These are phyloP conservation scores for Mycena epipterygia DNA, from an alignment of 768 basidiomycete genomes.

Conservation along the genomic window DNA sequence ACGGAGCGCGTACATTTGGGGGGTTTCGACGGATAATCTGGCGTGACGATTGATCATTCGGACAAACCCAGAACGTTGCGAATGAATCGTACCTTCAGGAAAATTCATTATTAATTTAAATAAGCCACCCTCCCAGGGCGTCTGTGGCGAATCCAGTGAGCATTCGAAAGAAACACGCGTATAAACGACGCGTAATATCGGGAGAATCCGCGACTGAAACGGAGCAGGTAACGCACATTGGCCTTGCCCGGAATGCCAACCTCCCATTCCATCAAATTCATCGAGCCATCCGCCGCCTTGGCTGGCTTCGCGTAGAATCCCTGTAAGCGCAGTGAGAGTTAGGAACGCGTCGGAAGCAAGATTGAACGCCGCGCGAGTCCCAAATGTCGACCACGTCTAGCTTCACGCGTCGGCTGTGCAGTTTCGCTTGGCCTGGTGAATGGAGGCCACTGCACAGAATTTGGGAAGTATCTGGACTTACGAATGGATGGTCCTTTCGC, in stretches of 20 bases:
- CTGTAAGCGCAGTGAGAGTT: conserved; percentile 56
- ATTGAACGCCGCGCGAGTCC: background rate
- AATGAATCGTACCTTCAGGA: conserved; percentile 83
- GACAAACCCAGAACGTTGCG: background rate
- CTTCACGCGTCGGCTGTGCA: conserved; percentile 6
- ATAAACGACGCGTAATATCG: conserved; percentile 36
- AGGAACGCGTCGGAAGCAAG: background rate
- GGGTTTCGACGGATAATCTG: conserved; percentile 96
- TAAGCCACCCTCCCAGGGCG: conserved; percentile 96
- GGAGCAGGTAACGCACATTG: conserved; percentile 68
- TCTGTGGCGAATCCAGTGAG: conserved; percentile 63
- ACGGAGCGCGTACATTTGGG: conserved; percentile 77
- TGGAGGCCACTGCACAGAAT: conserved; percentile 24
- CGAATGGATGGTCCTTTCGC: conserved; percentile 99
- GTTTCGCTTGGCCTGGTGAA: conserved; percentile 19
- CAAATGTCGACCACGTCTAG: background rate
- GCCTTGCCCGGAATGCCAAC: conserved; percentile 97
- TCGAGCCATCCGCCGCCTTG: conserved; percentile 91
- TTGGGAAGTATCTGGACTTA: conserved; percentile 58
- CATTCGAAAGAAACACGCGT: conserved; percentile 26
- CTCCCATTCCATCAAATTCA: conserved; percentile 99
- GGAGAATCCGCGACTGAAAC: conserved; percentile 7
- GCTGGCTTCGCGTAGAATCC: conserved; percentile 97
- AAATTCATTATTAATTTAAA: conserved; percentile 96
- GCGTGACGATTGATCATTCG: conserved; percentile 16